Evolutionary conservation across 2,329 filamentous ascomycete species (phyloP).

Genomic region (Neocatenulostroma microsporum): DNA sequence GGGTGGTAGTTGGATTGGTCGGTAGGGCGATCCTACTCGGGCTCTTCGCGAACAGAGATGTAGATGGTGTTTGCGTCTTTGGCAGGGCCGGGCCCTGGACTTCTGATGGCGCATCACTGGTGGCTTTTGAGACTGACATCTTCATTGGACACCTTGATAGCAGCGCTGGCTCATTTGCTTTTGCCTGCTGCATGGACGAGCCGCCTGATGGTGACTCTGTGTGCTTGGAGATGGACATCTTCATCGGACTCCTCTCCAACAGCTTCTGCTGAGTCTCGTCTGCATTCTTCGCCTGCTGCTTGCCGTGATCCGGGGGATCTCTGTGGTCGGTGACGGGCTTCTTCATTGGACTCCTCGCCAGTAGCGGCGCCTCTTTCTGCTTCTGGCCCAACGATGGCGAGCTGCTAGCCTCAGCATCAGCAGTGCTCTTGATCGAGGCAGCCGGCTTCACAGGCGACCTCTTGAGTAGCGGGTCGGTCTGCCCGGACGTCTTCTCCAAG

Average conservation of each 20-base stretch:
- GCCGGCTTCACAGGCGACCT: conserved; percentile 10
- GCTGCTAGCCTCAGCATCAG: conserved; percentile 6
- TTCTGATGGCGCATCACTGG: no score
- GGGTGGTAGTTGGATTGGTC: conserved; percentile 9
- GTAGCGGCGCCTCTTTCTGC: conserved; percentile 19
- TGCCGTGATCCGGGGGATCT: no score
- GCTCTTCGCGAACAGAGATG: conserved; percentile 9
- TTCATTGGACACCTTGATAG: no score
- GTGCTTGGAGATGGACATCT: conserved; percentile 17
- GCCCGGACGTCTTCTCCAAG: no score
- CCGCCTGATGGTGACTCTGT: conserved; percentile 4
- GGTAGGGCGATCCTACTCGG: conserved; percentile 18
- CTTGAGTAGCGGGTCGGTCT: conserved; percentile 8
- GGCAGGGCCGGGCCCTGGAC: no score
- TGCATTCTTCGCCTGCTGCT: conserved; percentile 7
- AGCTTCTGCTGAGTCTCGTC: no score
- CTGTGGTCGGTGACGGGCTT: conserved; percentile 14
- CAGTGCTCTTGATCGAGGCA: neutral
- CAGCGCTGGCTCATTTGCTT: no score
- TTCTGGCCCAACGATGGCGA: no score
- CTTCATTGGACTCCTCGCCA: conserved; percentile 29
- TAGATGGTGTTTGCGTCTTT: no score
- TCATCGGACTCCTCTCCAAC: conserved; percentile 22
- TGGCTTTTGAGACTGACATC: neutral
- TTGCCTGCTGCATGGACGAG: no score